Evolutionary conservation across 306 rosid species (phyloP).

Genomic region (Psophocarpus tetragonolobus): DNA sequence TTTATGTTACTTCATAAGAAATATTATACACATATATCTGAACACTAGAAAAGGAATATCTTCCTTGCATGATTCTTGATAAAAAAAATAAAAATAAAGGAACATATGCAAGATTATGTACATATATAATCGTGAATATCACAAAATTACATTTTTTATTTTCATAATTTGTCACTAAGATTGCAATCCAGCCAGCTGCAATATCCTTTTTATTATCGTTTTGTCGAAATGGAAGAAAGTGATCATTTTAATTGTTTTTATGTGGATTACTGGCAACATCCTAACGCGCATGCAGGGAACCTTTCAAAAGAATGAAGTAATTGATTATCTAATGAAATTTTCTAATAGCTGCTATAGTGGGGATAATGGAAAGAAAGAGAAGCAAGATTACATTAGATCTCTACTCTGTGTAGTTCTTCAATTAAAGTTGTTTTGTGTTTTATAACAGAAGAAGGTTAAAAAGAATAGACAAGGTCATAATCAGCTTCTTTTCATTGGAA

Average conservation of each 20-base stretch:
- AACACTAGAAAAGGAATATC: neutral
- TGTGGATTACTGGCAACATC: neutral
- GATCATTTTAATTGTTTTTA: constrained; percentile 3
- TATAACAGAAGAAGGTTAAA: constrained; percentile 17
- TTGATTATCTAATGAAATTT: neutral
- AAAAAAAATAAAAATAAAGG: too few relatives aligned
- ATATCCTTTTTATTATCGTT: neutral
- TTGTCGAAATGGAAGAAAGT: neutral
- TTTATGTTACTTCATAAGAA: neutral
- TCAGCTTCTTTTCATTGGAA: constrained; percentile 1
- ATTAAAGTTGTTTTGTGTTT: constrained; percentile 19
- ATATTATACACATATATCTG: neutral
- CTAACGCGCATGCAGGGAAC: neutral
- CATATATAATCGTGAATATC: neutral
- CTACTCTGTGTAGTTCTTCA: neutral
- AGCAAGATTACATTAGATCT: constrained; percentile 10
- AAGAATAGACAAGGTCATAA: constrained; percentile 11
- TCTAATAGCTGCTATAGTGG: constrained; percentile 18
- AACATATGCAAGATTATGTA: constrained; percentile 24
- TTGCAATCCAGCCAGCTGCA: constrained; percentile 42
- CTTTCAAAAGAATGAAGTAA: neutral
- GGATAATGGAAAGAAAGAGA: neutral
- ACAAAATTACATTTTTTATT: constrained; percentile 13
- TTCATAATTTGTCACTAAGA: constrained; percentile 20
- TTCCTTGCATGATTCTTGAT: neutral